Percentiles rank a stretch among this genome's conserved stretches.
These are phyloP conservation scores for Podaxis sp. DNA, from an alignment of 768 basidiomycete genomes.

Conservation along the genomic window DNA sequence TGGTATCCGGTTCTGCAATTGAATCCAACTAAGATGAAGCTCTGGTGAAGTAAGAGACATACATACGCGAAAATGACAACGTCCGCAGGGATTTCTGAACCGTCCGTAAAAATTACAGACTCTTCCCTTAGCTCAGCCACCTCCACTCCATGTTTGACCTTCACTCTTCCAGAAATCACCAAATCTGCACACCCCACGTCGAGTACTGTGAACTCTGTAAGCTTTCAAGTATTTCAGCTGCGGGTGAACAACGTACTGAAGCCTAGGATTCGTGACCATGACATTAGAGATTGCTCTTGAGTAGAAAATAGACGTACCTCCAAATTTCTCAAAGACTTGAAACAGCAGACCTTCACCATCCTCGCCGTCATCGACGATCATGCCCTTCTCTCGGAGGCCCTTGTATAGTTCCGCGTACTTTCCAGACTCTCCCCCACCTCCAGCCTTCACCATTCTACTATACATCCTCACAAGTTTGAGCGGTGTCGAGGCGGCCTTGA, in stretches of 20 bases:
- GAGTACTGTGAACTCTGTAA: conserved; percentile 22
- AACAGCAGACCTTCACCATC: neutral
- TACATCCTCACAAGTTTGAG: neutral
- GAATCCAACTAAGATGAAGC: neutral
- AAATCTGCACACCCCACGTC: conserved; percentile 52
- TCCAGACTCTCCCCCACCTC: conserved; percentile 4
- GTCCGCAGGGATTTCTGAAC: conserved; percentile 20
- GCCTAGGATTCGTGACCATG: too few species aligned
- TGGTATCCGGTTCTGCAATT: conserved; percentile 9
- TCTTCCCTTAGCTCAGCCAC: conserved; percentile 33
- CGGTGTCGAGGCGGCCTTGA: neutral
- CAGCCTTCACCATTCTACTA: neutral
- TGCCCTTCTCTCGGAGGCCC: conserved; percentile 6
- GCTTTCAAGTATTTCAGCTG: too few species aligned
- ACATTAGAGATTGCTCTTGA: neutral
- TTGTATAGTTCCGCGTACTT: conserved; percentile 2
- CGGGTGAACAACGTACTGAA: too few species aligned
- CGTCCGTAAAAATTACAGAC: conserved; percentile 38
- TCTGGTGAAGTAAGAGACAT: neutral
- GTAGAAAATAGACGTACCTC: neutral
- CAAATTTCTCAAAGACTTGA: conserved; percentile 2
- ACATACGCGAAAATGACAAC: conserved; percentile 5
- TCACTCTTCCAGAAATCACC: conserved; percentile 54
- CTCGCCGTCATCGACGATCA: conserved; percentile 4
- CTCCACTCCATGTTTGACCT: conserved; percentile 53